A percentile compares a stretch with the other conserved stretches of the same genome.
Conservation (phyloP, 805 yeast genomes). For the Wickerhamomyces silvicola region DNA sequence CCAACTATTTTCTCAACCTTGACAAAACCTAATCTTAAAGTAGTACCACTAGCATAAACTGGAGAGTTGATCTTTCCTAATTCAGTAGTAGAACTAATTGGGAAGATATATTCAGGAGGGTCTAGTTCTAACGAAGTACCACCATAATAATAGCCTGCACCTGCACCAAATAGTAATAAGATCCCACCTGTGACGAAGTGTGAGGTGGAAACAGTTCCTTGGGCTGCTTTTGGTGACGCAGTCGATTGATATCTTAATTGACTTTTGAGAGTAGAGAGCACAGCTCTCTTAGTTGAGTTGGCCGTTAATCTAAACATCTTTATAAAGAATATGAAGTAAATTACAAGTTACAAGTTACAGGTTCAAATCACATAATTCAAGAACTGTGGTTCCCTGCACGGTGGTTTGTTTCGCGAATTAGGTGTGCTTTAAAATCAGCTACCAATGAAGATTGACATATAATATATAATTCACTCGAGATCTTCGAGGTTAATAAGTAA, state of each 20-base stretch:
- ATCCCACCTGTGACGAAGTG: constrained; percentile 1
- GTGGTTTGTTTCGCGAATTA: too few species aligned
- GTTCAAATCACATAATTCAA: too few species aligned
- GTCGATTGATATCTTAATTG: constrained; percentile 6
- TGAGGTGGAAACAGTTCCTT: background rate
- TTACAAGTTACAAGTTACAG: too few species aligned
- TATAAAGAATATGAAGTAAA: too few species aligned
- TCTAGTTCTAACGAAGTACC: constrained; percentile 1
- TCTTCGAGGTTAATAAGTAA: too few species aligned
- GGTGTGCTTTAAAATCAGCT: too few species aligned
- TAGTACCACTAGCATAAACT: constrained; percentile 8
- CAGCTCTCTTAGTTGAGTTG: too few species aligned
- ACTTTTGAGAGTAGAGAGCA: background rate
- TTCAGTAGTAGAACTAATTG: constrained; percentile 3
- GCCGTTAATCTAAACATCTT: too few species aligned
- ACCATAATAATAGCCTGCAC: constrained; percentile 8
- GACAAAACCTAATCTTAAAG: constrained; percentile 6
- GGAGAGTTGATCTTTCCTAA: constrained; percentile 2
- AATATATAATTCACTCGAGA: too few species aligned
- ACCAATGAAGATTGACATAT: too few species aligned
- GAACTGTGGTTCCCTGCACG: too few species aligned
- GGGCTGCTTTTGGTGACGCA: background rate
- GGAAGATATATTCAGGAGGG: constrained; percentile 3
- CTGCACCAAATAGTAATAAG: constrained; percentile 4
- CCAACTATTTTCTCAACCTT: constrained; percentile 8